phyloP scores from a whole-genome alignment of 163 green algal genomes.

The Botryococcus braunii region DNA sequence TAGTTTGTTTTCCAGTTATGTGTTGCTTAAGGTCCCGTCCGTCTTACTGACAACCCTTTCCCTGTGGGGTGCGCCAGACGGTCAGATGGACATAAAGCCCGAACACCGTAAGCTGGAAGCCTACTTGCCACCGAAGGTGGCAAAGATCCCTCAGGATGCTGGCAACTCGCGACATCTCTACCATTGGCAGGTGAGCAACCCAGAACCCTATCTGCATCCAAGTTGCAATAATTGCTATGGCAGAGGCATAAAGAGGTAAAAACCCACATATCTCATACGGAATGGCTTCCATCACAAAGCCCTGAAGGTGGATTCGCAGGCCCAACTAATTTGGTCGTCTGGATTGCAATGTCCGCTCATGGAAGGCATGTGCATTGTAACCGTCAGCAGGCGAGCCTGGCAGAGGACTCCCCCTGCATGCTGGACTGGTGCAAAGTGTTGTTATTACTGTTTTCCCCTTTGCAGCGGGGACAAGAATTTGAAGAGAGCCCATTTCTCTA shows the following conservation, averaged over 20 bases:
- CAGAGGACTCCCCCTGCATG: too few species aligned
- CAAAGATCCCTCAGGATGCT: slow-evolving; percentile 27
- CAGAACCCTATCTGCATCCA: neutral
- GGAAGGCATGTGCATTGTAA: neutral
- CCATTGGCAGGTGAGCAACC: slow-evolving; percentile 13
- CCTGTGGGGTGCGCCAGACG: too few species aligned
- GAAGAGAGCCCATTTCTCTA: too few species aligned
- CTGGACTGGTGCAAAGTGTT: too few species aligned
- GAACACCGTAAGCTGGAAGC: slow-evolving; percentile 27
- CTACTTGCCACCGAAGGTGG: slow-evolving; percentile 50
- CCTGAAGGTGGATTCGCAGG: neutral
- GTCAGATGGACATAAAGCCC: too few species aligned
- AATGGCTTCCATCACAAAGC: neutral
- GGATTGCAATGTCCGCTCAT: neutral
- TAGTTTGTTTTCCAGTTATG: too few species aligned
- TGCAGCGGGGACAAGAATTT: too few species aligned
- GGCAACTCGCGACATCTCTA: slow-evolving; percentile 22
- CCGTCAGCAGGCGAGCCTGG: too few species aligned
- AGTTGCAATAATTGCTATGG: neutral
- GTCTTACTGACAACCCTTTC: too few species aligned
- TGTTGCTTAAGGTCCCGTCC: too few species aligned
- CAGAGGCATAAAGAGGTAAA: neutral
- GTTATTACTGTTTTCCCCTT: too few species aligned
- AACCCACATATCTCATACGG: neutral
- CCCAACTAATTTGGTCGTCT: neutral